Percentiles rank a stretch among this genome's conserved stretches.
Evolutionary conservation across 192 early-diverging fungal genomes (phyloP).

Genomic region (Linderina pennispora): DNA sequence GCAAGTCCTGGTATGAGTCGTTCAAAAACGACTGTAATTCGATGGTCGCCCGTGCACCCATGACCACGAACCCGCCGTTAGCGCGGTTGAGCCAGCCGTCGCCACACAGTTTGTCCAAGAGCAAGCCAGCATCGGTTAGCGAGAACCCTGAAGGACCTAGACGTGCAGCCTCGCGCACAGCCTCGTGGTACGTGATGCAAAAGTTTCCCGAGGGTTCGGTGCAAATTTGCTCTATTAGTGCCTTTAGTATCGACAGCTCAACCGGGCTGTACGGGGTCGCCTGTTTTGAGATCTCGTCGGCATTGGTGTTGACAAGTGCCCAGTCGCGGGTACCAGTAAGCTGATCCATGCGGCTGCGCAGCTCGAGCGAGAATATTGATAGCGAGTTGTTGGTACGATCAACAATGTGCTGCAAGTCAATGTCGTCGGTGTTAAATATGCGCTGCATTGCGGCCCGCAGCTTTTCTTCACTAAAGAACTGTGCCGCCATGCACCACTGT

Average conservation of each 20-base stretch:
- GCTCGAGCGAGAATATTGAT: constrained; percentile 16
- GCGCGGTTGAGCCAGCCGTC: constrained; percentile 19
- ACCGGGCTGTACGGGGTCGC: constrained; percentile 17
- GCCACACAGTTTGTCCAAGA: constrained; percentile 5
- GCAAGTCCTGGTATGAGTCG: constrained; percentile 21
- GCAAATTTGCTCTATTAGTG: constrained; percentile 17
- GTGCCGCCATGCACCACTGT: constrained; percentile 42
- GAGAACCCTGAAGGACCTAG: constrained; percentile 2
- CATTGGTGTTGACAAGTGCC: constrained; percentile 32
- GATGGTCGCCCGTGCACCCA: constrained; percentile 20
- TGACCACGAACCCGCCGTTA: constrained; percentile 4
- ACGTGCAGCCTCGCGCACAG: constrained; percentile 4
- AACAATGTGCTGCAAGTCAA: not conserved
- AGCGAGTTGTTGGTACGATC: constrained; percentile 14
- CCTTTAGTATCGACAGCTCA: constrained; percentile 17
- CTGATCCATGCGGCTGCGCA: constrained; percentile 33
- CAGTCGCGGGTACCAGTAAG: constrained; percentile 11
- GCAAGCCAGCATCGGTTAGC: constrained; percentile 9
- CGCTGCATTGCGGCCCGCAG: constrained; percentile 12
- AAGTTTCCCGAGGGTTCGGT: constrained; percentile 25
- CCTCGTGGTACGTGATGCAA: constrained; percentile 21
- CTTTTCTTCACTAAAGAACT: constrained; percentile 13
- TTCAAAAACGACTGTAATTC: constrained; percentile 24
- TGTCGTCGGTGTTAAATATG: constrained; percentile 1
- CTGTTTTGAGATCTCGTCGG: constrained; percentile 12